These are phyloP conservation scores for Diplodia corticola DNA, from an alignment of 2,329 filamentous ascomycete genomes.

Conservation along the genomic window DNA sequence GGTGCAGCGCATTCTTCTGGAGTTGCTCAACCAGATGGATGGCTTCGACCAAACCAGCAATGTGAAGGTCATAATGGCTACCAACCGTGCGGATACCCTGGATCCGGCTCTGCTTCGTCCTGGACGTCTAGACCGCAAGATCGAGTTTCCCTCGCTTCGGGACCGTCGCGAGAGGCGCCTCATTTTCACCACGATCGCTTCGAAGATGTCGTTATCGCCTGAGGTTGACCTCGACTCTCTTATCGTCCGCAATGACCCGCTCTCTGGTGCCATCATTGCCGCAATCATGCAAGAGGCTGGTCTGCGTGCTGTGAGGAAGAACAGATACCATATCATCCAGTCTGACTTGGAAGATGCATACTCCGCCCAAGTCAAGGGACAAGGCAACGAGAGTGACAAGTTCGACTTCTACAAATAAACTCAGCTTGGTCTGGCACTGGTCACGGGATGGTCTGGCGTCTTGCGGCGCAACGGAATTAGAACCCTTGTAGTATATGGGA, in stretches of 20 bases:
- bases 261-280: conserved; percentile 93
- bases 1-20: conserved; percentile 96
- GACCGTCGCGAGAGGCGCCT: conserved; percentile 92
- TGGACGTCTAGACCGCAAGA: conserved; percentile 94
- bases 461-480: conserved; percentile 12
- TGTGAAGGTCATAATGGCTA: conserved; percentile 99
- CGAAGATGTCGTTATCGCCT: conserved; percentile 95
- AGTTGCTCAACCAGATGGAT: conserved; percentile 99
- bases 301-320: conserved; percentile 90
- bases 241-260: conserved; percentile 93
- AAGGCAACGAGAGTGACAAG: conserved; percentile 63
- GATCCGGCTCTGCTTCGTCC: conserved; percentile 93
- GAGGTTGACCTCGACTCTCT: conserved; percentile 95
- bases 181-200: conserved; percentile 95
- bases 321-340: conserved; percentile 99
- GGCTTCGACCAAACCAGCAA: conserved; percentile 98
- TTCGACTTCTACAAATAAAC: conserved; percentile 66
- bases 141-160: conserved; percentile 93
- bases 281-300: conserved; percentile 99
- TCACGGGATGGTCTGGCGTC: conserved; percentile 13
- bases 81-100: conserved; percentile 94
- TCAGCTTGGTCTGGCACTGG: neutral
- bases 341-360: conserved; percentile 95
- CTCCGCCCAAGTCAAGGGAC: conserved; percentile 90
- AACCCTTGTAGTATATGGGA: conserved; percentile 18